Conservation (phyloP, 1,284 basidiomycete genomes). For the Ganoderma leucocontextum region DNA sequence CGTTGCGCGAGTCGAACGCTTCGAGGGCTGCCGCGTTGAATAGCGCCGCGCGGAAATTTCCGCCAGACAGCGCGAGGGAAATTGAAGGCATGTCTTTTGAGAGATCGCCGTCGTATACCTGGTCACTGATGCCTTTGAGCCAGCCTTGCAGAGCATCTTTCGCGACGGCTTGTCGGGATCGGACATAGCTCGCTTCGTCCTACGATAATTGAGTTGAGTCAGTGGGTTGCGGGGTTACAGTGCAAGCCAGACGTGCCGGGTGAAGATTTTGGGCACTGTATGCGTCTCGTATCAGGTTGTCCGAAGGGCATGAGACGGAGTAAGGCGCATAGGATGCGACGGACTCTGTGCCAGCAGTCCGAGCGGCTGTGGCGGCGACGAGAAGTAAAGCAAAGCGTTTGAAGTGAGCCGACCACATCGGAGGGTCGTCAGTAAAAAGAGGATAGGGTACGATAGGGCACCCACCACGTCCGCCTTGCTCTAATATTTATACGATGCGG, state of each 20-base stretch:
- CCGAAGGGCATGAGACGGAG: background rate
- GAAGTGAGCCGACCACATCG: background rate
- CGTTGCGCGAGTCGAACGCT: slow-evolving; percentile 17
- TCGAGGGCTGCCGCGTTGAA: slow-evolving; percentile 13
- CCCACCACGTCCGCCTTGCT: background rate
- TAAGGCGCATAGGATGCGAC: background rate
- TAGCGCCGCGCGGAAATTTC: slow-evolving; percentile 17
- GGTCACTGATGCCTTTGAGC: background rate
- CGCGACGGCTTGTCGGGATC: background rate
- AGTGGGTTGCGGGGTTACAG: too few relatives aligned
- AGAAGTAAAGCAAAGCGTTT: background rate
- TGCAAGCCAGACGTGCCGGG: too few relatives aligned
- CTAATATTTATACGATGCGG: background rate
- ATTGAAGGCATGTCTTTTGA: slow-evolving; percentile 12
- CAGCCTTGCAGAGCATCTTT: background rate
- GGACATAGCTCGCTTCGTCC: slow-evolving; percentile 1
- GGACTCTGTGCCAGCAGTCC: background rate
- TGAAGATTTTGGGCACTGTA: background rate
- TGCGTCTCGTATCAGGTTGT: background rate
- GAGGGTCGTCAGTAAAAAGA: background rate
- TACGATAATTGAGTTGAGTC: too few relatives aligned
- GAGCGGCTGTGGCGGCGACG: background rate
- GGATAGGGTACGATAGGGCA: background rate
- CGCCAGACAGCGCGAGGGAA: slow-evolving; percentile 18
- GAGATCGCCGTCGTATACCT: slow-evolving; percentile 1